Evolutionary conservation across 2,329 filamentous ascomycete genomes (phyloP).

Genomic region (Ophiostoma novo-ulmi): DNA sequence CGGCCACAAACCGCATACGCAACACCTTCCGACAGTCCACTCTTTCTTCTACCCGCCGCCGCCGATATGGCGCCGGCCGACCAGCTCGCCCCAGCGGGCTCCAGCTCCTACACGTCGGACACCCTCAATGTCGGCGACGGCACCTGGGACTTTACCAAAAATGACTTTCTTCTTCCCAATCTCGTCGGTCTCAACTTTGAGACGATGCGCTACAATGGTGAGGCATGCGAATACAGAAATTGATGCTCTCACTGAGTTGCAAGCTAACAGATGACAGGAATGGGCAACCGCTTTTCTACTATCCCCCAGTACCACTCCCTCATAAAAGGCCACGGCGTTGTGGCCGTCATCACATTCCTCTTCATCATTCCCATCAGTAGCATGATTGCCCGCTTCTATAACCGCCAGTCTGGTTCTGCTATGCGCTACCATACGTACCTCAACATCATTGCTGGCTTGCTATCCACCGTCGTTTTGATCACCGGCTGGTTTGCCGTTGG

Average conservation of each 20-base stretch:
- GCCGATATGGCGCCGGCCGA: constrained; percentile 58
- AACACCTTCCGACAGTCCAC: not conserved
- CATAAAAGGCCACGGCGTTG: constrained; percentile 64
- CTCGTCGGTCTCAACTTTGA: constrained; percentile 71
- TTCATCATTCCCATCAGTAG: constrained; percentile 69
- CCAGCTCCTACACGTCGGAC: constrained; percentile 66
- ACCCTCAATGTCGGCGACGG: constrained; percentile 76
- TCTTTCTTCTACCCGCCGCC: constrained; percentile 30
- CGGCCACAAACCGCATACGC: not conserved
- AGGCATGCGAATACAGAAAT: constrained; percentile 26
- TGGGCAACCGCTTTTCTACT: constrained; percentile 73
- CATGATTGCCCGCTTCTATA: constrained; percentile 67
- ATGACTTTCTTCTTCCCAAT: constrained; percentile 73
- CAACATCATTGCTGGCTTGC: constrained; percentile 61
- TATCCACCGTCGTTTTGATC: constrained; percentile 67
- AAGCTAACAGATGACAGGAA: constrained; percentile 48
- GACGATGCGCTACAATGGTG: constrained; percentile 81
- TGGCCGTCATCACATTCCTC: constrained; percentile 69
- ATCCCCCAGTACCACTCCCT: constrained; percentile 65
- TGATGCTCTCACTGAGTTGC: not conserved
- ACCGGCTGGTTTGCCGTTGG: constrained; percentile 77
- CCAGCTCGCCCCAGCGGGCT: constrained; percentile 63
- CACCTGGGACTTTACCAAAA: constrained; percentile 74
- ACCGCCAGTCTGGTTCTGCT: constrained; percentile 54
- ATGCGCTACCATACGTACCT: constrained; percentile 69